Evolutionary conservation across 805 yeast species (phyloP), one percentile per base, ranked within the genome.

Genomic region (Candida peoriensis): DNA sequence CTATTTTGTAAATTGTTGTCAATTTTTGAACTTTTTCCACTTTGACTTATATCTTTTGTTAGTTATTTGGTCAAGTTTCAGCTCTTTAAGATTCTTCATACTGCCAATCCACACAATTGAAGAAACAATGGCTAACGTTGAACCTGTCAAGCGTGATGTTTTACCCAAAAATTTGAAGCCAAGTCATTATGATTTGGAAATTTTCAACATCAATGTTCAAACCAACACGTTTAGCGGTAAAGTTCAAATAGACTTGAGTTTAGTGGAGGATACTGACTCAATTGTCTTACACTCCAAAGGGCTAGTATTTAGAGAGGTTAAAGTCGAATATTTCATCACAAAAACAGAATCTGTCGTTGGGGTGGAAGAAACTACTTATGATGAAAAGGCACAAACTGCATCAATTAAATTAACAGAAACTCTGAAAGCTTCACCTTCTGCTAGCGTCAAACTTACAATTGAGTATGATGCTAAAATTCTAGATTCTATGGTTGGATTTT

Each of bases 401-500:
- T 69, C 72, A 20, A 65, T 87, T 48, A 60, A 63, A 25, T 71
- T 89, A 39, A 72, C 63, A 33, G 58, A 61, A n/a, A 62, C 66
- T 29, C 30, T 63, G 10, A 52, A 57, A 20, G 52, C 56, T 15
- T 68, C 66, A 10, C 54, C 67, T 12, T 39, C 43, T 19, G 46
- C 47, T 14, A 57, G 63, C 32, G 73, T 70, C 20, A 48, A 56
- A 12, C 58, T 82, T 42, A 57, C 61, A 36, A 58, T 81, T 39
- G 55, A 63, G 25, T 82, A 72, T 57, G 60, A 66, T 20, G 90
- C 85, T 40, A 63, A 60, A 29, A 70, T 82, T 59, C 78, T 78
- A 56, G 76, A 76, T 48, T 76, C 81, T 50, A 82, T 82, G 90
- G 78, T 81, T 34, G 89, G 90, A 21, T 83, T 82, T 63, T 82